phyloP scores from a whole-genome alignment of 345 rosid species.

The Bretschneidera sinensis region DNA sequence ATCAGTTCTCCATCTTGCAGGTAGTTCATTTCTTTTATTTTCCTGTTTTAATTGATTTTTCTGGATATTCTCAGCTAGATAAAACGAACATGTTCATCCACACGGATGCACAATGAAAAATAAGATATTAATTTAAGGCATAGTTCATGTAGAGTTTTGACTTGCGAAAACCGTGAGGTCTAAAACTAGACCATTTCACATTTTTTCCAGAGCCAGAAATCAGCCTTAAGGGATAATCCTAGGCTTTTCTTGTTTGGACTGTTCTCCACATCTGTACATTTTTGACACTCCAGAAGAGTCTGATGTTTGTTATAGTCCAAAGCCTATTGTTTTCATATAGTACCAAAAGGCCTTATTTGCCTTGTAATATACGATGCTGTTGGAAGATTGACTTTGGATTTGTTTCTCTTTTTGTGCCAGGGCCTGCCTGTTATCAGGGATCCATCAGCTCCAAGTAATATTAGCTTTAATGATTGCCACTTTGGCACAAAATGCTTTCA shows the following conservation, averaged over 20 bases:
- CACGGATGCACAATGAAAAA: neutral
- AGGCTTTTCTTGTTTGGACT: neutral
- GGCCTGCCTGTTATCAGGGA: constrained; percentile 85
- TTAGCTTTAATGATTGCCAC: constrained; percentile 88
- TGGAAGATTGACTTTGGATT: neutral
- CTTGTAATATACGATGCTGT: neutral
- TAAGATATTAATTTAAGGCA: no score
- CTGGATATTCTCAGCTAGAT: neutral
- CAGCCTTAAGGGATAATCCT: neutral
- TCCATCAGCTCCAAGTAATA: constrained; percentile 63
- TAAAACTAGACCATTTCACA: neutral
- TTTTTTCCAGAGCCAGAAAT: neutral
- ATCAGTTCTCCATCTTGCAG: constrained; percentile 66
- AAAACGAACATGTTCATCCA: no score
- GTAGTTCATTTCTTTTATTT: constrained; percentile 28
- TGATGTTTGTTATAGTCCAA: neutral
- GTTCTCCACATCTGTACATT: neutral
- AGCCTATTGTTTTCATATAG: neutral
- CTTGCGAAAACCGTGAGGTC: neutral
- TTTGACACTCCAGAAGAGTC: neutral
- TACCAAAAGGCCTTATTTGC: neutral
- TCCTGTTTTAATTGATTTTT: neutral
- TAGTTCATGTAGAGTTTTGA: neutral
- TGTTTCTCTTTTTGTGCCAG: constrained; percentile 27
- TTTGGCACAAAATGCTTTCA: constrained; percentile 92